Evolutionary conservation across 2,329 filamentous ascomycete species (phyloP).

Genomic region (Myriosclerotinia curreyana): DNA sequence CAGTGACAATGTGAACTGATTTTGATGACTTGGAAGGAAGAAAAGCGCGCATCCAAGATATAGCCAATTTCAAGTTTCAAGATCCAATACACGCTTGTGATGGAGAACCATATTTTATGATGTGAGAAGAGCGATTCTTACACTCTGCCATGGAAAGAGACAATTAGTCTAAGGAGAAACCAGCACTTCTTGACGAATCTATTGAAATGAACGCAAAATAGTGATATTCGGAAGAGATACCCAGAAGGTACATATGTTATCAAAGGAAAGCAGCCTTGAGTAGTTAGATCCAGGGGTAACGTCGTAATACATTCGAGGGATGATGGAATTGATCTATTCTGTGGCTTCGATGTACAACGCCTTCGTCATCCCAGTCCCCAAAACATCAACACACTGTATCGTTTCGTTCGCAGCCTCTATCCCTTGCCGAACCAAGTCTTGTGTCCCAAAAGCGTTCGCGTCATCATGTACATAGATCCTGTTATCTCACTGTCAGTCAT

Average conservation of each 20-base stretch:
- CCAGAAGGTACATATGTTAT: background rate
- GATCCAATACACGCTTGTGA: constrained; percentile 1
- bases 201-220: background rate
- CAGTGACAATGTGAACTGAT: background rate
- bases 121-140: background rate
- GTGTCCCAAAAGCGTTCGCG: constrained; percentile 70
- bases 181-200: too few relatives aligned
- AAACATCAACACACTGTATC: background rate
- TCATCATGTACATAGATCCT: constrained; percentile 65
- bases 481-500: background rate
- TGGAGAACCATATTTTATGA: background rate
- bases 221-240: background rate
- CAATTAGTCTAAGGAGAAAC: background rate
- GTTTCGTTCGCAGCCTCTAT: constrained; percentile 39
- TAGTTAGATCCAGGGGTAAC: background rate
- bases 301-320: constrained; percentile 12
- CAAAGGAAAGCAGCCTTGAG: background rate
- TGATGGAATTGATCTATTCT: constrained; percentile 28
- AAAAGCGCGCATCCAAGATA: background rate
- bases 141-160: background rate
- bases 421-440: constrained; percentile 71
- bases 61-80: background rate
- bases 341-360: constrained; percentile 30
- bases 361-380: constrained; percentile 1
- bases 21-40: background rate